Base-by-base conservation (phyloP, 75 land plant species). In the Sequoiadendron giganteum region DNA sequence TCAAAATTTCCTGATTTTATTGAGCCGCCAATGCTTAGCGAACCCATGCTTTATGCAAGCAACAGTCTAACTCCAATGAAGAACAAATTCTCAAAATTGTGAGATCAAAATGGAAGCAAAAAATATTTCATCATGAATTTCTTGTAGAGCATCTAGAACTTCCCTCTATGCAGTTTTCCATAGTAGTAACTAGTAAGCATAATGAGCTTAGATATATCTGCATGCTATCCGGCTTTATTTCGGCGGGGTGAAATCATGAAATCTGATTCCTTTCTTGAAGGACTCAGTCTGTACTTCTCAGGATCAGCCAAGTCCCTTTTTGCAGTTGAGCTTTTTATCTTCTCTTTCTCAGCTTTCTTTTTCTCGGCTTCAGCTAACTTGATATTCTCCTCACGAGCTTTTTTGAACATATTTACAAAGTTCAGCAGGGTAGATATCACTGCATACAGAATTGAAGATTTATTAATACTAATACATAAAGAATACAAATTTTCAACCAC, bases 341-440 rank as follows among this genome's bases (percentile, higher is more conserved):
- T 91, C 88, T 97, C 99, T 91, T 97, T 97, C 85, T 98, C 99
- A 49, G 92, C 45, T 89, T 95, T 96, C 87, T 94, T 97, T 90
- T 91, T 98, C 86, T 98, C 99, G 78, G 93, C 94, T 83, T 98
- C 99, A 89, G 95, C 95, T 70, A 42, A 89, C 83, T 93, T 94
- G 13, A 79, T 92, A 89, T 98, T 98, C 85, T 98, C 99, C 38
- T 98, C 99, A 16, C 91, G 92, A 56, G 96, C 91, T 83, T 96
- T 95, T 16, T 97, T 95, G 89, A 98, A 98, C 91, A 87, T 93
- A 85, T 90, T 95, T 14, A 97, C 94, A 86, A 98, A 98, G 72
- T 97, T 91, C 45, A 90, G 85, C 75, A 98, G 90, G 21, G 91
- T 97, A 73, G 96, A 95, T 11, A 92, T 94, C 72, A 97, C 99